Conservation (phyloP, 192 early-diverging fungal genomes). For the Entomortierella chlamydospora region DNA sequence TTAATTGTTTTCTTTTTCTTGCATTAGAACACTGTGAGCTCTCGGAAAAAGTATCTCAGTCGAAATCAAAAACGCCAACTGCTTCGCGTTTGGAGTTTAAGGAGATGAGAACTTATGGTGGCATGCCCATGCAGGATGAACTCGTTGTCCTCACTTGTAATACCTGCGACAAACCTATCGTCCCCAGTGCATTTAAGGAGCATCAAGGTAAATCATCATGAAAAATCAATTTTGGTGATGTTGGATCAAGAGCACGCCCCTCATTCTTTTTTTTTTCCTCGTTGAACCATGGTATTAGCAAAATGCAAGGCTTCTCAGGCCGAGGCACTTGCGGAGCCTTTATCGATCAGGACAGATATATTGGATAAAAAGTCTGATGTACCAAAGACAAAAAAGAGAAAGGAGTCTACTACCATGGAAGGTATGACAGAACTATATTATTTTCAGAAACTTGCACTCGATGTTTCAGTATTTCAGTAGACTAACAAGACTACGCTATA, state of each 20-base stretch:
- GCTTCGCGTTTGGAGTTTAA: constrained; percentile 51
- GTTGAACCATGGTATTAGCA: too few species aligned
- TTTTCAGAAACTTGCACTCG: too few species aligned
- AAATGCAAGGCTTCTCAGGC: constrained; percentile 26
- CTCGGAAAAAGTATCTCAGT: constrained; percentile 32
- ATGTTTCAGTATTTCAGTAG: too few species aligned
- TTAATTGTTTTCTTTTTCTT: too few species aligned
- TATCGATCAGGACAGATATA: constrained; percentile 28
- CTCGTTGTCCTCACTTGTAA: constrained; percentile 74
- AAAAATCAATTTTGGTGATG: not conserved
- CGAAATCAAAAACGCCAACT: constrained; percentile 42
- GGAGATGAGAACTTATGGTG: constrained; percentile 66
- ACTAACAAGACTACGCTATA: not conserved
- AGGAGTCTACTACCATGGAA: constrained; percentile 32
- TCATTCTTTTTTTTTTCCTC: too few species aligned
- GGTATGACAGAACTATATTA: constrained; percentile 9
- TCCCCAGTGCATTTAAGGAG: constrained; percentile 68
- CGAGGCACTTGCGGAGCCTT: constrained; percentile 7
- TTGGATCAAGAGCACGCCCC: too few species aligned
- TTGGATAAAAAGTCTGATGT: constrained; percentile 42
- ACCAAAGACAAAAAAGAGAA: constrained; percentile 41
- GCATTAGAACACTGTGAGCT: constrained; percentile 24
- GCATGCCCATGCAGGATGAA: constrained; percentile 71
- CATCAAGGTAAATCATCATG: constrained; percentile 66
- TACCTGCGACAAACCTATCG: constrained; percentile 70